phyloP scores from a whole-genome alignment of 2,329 filamentous ascomycete genomes.

The Xylariaceae sp. region DNA sequence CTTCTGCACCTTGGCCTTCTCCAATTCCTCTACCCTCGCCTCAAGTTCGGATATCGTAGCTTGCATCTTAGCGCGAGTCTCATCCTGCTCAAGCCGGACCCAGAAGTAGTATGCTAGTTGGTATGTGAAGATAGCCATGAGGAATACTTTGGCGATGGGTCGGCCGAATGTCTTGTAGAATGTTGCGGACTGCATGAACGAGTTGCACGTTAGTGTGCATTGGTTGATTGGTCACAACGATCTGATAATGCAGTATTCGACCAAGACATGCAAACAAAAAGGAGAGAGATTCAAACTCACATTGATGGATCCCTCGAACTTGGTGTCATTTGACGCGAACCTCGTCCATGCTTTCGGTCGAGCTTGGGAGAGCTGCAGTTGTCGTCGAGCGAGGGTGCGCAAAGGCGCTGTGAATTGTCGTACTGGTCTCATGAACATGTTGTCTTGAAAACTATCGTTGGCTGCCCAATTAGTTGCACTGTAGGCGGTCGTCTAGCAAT shows the following conservation, averaged over 20 bases:
- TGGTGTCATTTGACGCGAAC: conserved; percentile 16
- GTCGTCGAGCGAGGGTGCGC: conserved; percentile 12
- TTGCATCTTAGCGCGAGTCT: conserved; percentile 58
- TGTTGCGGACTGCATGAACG: conserved; percentile 43
- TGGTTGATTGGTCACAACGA: not conserved
- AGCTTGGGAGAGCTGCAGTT: not conserved
- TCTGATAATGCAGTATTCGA: too few relatives aligned
- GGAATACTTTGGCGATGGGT: conserved; percentile 69
- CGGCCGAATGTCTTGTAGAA: conserved; percentile 76
- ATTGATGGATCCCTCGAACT: conserved; percentile 17
- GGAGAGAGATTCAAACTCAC: conserved; percentile 9
- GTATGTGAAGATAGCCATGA: conserved; percentile 75
- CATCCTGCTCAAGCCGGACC: conserved; percentile 71
- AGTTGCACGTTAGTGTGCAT: conserved; percentile 1
- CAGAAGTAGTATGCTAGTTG: conserved; percentile 74
- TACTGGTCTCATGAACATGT: conserved; percentile 6
- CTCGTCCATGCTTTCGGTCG: conserved; percentile 11
- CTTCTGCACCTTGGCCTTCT: conserved; percentile 19
- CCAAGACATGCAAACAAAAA: not conserved
- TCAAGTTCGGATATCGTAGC: conserved; percentile 33
- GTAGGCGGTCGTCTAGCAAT: too few relatives aligned
- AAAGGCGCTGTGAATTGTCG: conserved; percentile 10
- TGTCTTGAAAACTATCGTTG: not conserved
- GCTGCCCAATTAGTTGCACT: too few relatives aligned
- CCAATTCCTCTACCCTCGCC: conserved; percentile 29